Evolutionary conservation across 1,284 basidiomycete species (phyloP).

Genomic region (Tetrapyrgos nigripes): DNA sequence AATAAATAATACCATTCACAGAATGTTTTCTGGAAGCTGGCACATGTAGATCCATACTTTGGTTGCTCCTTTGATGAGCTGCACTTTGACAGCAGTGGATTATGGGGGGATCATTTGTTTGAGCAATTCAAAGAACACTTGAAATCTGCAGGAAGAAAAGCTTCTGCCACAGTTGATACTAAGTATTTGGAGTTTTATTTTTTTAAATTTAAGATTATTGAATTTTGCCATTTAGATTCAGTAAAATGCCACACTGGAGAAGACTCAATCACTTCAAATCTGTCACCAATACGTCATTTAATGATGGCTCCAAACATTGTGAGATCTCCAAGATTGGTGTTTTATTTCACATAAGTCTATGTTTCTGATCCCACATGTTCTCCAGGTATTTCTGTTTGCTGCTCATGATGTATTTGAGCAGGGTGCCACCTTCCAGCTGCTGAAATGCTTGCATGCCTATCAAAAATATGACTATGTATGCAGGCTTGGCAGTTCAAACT

Average conservation of each 20-base stretch:
- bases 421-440: conserved; percentile 30
- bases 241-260: conserved; percentile 39
- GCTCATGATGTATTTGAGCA: too few species aligned
- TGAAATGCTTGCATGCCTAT: conserved; percentile 34
- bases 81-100: conserved; percentile 40
- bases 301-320: conserved; percentile 43
- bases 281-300: conserved; percentile 35
- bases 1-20: conserved; percentile 15
- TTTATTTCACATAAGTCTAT: too few species aligned
- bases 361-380: too few species aligned
- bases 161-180: not conserved
- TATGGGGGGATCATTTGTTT: conserved; percentile 38
- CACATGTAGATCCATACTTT: conserved; percentile 32
- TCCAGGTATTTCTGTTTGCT: conserved; percentile 36
- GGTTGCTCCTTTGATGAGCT: conserved; percentile 43
- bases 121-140: conserved; percentile 23
- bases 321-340: conserved; percentile 44
- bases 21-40: conserved; percentile 43
- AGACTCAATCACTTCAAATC: too few species aligned
- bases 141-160: not conserved
- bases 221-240: conserved; percentile 22
- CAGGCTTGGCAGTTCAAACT: too few species aligned
- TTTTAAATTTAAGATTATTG: not conserved
- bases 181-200: not conserved
- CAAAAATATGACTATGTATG: conserved; percentile 35